Evolutionary conservation across 2,329 filamentous ascomycete genomes (phyloP), one percentile per base, ranked within the genome.

Genomic region (Diaporthe sp.): DNA sequence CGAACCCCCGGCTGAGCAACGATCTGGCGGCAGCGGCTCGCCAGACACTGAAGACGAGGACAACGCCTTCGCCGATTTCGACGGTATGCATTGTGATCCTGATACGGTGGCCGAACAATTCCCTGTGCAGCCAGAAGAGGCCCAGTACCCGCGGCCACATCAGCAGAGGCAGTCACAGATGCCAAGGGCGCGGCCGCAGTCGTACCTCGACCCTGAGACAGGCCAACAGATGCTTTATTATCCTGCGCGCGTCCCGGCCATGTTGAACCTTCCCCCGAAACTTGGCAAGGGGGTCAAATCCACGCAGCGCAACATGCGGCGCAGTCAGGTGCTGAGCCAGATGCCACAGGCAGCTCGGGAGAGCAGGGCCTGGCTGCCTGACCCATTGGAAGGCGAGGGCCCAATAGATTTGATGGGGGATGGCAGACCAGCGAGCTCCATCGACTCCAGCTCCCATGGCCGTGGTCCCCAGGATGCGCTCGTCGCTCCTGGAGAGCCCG

Each of bases 211-310:
- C 80, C 91, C 91, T 2, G 87, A 89, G 37, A 93, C 93, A 1
- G 93, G 92, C 6, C 92, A 96, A 78, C 88, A 92, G 79, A 98
- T 98, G 94, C 91, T 98, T 13, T 98, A 93, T 84, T 99, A 99
- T 83, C 97, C 97, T 20, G 97, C 97, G 4, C 96, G 95, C 1
- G 97, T 99, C 3, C 97, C 97, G 4, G 93, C 94, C 77, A 96
- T 98, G 92, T 89, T 99, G 75, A 98, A 98, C 80, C 86, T 99
- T 17, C 97, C 97, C 0, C 95, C 95, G 60, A 94, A 95, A 80
- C 86, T 98, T 70, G 98, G 96, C 1, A 94, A 93, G 80, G 89
- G 92, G 71, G 92, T 93, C 12, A 90, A 93, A 72, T 85, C 90
- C 3, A 85, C 88, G 13, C 72, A 76, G 63, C 89, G 92, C 73